Base-by-base conservation (phyloP, 2,329 filamentous ascomycete species). In the Calonectria pauciramosa region DNA sequence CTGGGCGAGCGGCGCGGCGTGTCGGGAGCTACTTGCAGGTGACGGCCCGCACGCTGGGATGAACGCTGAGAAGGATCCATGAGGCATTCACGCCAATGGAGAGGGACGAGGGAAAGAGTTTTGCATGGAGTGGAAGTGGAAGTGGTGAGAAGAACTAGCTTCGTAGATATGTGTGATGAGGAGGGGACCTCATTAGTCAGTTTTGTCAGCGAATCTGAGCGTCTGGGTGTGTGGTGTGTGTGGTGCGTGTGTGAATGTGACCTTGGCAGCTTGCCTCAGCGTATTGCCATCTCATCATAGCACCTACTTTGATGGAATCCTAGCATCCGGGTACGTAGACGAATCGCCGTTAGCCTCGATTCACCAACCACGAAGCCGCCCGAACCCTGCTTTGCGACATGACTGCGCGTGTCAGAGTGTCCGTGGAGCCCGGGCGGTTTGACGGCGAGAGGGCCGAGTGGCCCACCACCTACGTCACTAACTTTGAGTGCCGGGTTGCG, bases 21-120 rank as follows among this genome's bases (percentile, higher is more conserved):
- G 14, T 34, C 34, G 16, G 67, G 44, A n/a, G 54, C 65, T 73
- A 75, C 59, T 20, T 72, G 71, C 2, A 77, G 71, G n/a, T n/a
- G 41, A 70, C 73, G 67, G 76, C 79, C 79, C 68, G 76, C 52
- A 56, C 79, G 76, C 76, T 20, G 30, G 26, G 73, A 65, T 18
- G 66, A 76, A n/a, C 51, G 72, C 4, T 74, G 70, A 56, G 79
- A 73, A 51, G 75, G 75, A 78, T 77, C 78, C 79, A 81, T 81
- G 70, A 36, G 63, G 69, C 65, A 63, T 56, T 72, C 77, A 79
- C 75, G 71, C 70, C 47, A 68, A n/a, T 44, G 34, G 36, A 65
- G 34, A 47, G 13, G 26, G 28, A 65, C 34, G 38, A 51, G 41
- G 67, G 38, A 52, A 59, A n/a, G 30, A 52, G 51, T 44, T 51